Base-by-base conservation (phyloP, 2,329 filamentous ascomycete species). In the Diaporthe eres region DNA sequence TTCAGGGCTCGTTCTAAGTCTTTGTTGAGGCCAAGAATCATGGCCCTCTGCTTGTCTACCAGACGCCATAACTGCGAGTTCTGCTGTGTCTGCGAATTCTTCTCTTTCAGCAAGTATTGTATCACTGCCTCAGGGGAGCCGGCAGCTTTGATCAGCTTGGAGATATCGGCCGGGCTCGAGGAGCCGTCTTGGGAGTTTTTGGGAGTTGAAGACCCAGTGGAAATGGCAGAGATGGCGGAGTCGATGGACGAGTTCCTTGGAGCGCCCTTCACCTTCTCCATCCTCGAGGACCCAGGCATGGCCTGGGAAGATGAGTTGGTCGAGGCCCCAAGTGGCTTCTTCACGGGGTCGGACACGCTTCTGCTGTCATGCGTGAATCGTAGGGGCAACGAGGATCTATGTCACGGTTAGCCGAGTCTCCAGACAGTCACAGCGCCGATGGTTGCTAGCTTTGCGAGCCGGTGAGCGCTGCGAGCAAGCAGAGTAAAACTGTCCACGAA, bases 41-140 rank as follows among this genome's bases (percentile, higher is more conserved):
- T 96, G 22, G 95, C 92, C 77, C 96, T 90, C 84, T 99, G 97
- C 86, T 99, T 98, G 83, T 98, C 96, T 68, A 99, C 95, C 63
- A 99, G 86, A 70, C 95, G 93, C 97, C 97, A 99, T 80, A 99
- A 86, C 83, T 99, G 96, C 25, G 93, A 89, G 82, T 98, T 98
- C 82, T 98, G 97, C 79, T 95, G 93, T 7, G 94, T 91, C 73
- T 95, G 94, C 67, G 95, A 94, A 78, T 96, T 92, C 84, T 98
- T 98, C 82, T 99, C 97, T 82, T 94, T 97, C 78, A 98, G 86
- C 68, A 99, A 87, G 80, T 97, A 95, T 79, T 95, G 91, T 76
- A 99, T 95, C 7, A 97, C 94, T 8, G 94, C 94, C 82, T 99
- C 96, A 22, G 96, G 90, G 71, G 95, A 98, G 70, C 96, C 97